Evolutionary conservation across 2,329 filamentous ascomycete genomes (phyloP).

Genomic region (Aspergillus proliferans): DNA sequence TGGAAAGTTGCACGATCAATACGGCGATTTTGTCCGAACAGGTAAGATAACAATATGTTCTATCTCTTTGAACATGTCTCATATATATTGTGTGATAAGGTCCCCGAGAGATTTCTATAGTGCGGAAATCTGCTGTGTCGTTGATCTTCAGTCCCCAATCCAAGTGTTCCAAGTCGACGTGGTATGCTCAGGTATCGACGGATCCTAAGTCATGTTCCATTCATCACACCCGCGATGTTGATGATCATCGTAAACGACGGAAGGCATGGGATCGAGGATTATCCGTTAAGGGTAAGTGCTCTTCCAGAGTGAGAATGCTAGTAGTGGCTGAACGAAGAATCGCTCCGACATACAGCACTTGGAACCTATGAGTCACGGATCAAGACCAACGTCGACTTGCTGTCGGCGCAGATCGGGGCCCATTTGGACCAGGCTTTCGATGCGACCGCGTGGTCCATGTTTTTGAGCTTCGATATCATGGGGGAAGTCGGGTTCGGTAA

Average conservation of each 20-base stretch:
- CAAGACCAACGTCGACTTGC: background rate
- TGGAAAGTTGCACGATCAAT: constrained; percentile 22
- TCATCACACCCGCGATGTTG: constrained; percentile 2
- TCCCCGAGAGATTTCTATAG: constrained; percentile 8
- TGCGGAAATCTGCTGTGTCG: constrained; percentile 6
- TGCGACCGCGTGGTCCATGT: constrained; percentile 28
- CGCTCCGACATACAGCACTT: background rate
- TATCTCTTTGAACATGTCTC: background rate
- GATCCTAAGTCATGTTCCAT: constrained; percentile 1
- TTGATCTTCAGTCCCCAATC: constrained; percentile 7
- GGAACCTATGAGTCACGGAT: background rate
- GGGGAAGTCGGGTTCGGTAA: constrained; percentile 37
- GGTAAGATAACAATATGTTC: constrained; percentile 12
- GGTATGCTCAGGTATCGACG: constrained; percentile 9
- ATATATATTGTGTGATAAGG: background rate
- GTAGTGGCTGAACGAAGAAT: background rate
- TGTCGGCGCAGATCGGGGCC: background rate
- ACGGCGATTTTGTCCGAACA: constrained; percentile 30
- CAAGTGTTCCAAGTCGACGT: constrained; percentile 8
- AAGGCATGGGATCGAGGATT: constrained; percentile 10
- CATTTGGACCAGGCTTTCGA: constrained; percentile 7
- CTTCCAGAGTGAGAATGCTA: background rate
- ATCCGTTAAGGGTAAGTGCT: constrained; percentile 6
- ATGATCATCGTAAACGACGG: constrained; percentile 8
- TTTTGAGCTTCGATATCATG: constrained; percentile 38